Evolutionary conservation across 305 asterid genomes (phyloP), one percentile per base, ranked within the genome.

Genomic region (Vinca major): DNA sequence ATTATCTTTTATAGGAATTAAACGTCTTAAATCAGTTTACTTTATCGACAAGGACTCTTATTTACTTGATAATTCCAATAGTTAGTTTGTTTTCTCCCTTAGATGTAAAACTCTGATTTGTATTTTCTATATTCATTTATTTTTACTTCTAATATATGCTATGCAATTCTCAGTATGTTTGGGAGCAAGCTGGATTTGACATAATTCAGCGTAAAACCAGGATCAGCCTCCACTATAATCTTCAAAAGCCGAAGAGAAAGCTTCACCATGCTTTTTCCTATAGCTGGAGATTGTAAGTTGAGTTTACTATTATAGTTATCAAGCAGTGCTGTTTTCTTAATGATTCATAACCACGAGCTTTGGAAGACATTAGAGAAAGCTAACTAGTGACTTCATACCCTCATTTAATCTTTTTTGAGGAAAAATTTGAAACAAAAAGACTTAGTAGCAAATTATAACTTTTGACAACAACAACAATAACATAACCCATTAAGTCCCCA

Each of bases 121-220:
- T 11, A 54, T 10, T 62, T 62, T 66, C 56, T 20, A 19, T 33
- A 52, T 14, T 40, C 43, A 20, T 13, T 56, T 49, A 56, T 52
- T 19, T 3, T 58, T 19, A 39, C 55, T 56, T 17, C 48, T 57
- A 17, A 36, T 26, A 33, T 53, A 21, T 60, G 16, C 52, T 49
- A n/a, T 70, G 67, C 4, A 50, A 21, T 13, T 51, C 77, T 9
- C 84, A 88, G 97, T 92, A 92, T 73, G 79, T 81, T 37, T 92
- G 98, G 96, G 97, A 92, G 89, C 98, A 92, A 87, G 96, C 82
- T 53, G 97, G 84, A 66, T 92, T 92, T 65, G 95, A 90, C 81
- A 80, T 88, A 66, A 79, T 92, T 71, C 87, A 86, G 74, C 80
- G 98, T 82, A 92, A 87, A 79, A 92, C 98, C 49, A 88, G 96